Evolutionary conservation across 805 yeast species (phyloP), one percentile per base, ranked within the genome.

Genomic region (Lipomyces starkeyi): DNA sequence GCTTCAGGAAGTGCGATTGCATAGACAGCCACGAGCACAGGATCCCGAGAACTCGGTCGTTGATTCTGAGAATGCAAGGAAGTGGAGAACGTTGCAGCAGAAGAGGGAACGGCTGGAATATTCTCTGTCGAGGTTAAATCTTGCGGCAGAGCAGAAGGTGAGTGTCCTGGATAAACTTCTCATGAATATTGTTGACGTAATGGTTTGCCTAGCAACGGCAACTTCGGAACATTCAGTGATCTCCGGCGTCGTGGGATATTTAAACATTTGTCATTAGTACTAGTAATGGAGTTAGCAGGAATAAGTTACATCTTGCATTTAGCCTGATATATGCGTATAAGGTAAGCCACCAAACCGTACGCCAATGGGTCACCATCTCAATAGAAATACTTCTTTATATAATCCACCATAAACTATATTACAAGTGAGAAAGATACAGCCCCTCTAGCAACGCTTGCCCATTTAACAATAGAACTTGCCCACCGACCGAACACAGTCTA

Each of bases 1-100:
- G 52, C 67, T 75, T 6, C 77, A 76, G 61, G 73, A 73, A 60
- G 77, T 71, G 11, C 69, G 78, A 35, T 55, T 76, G 11, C 69
- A 71, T 32, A 67, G 61, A 54, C 68, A 61, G 52, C 64, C 59
- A 20, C 64, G 55, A 52, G 68, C 37, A 17, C 71, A 13, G 58
- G 58, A n/a, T 9, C 27, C 59, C 17, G 35, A 22, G 20, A 27
- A 11, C 32, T 25, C 35, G 13, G 60, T 25, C 34, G 35, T 9
- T 32, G 65, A 58, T 14, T 55, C 32, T 9, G 71, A 62, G 11
- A 70, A 72, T 32, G 56, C 71, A 49, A 68, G 65, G 17, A 54
- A 52, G 52, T 69, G 73, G 47, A 56, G 62, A 35, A 64, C 65
- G 53, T 72, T 74, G 29, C 70, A 68, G 53, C 71, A 68, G 43